Evolutionary conservation across 2,329 filamentous ascomycete genomes (phyloP), one percentile per base, ranked within the genome.

Genomic region (Trichoderma arundinaceum): DNA sequence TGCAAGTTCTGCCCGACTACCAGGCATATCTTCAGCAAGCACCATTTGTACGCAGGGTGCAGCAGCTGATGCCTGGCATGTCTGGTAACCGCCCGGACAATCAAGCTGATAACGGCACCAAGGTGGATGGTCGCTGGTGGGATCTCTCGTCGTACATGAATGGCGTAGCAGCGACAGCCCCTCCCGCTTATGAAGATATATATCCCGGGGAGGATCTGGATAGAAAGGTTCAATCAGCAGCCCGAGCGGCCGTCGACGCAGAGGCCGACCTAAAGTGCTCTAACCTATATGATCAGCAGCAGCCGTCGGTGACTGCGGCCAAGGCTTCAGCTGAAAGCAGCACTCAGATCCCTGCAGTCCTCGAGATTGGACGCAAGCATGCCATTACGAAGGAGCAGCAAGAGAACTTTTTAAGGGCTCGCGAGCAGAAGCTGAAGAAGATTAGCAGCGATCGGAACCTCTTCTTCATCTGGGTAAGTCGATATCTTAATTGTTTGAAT

Each of bases 111-210:
- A 74, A 59, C 32, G 46, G 15, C 13, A 39, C 38, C 28, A 83
- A 83, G 60, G 75, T 81, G 63, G 84, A 87, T 60, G 81, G 81
- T 70, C 83, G 84, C 67, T 91, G 90, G 89, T 91, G 88, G 86
- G 88, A 90, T 72, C 78, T 89, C 33, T 83, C 89, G 51, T 86
- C 87, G 8, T 78, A 82, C 43, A 81, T 83, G 71, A 77, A 79
- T 15, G 80, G 77, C 19, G 79, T 28, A 28, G 4, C 78, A 44
- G 77, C 85, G 9, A 79, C 82, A 4, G 81, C 85, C 38, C 91
- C 91, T 8, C 92, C 92, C 9, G 86, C 92, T 0, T 95, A 95
- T 69, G 88, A 93, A 61, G 92, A 94, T 54, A 86, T 95, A 33
- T 95, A 88, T 74, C 91, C 90, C 1, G 79, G 80, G 46, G 77